Conservation (phyloP, 306 rosid genomes). For the Fragaria iinumae region DNA sequence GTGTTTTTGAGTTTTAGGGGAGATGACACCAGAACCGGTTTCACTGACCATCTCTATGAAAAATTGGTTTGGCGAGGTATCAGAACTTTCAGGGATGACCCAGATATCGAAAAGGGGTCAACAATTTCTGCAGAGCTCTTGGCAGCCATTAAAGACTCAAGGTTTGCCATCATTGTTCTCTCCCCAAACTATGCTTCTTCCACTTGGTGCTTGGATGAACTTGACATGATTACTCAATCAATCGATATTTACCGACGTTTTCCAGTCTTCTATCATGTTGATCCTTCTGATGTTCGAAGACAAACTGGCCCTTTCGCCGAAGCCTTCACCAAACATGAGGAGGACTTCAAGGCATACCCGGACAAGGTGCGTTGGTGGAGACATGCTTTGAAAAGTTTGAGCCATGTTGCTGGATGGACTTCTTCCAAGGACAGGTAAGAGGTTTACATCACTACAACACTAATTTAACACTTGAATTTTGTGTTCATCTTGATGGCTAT, state of each 20-base stretch:
- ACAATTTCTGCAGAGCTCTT: neutral
- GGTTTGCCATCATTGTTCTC: neutral
- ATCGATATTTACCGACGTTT: neutral
- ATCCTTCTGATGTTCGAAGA: neutral
- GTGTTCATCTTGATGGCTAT: neutral
- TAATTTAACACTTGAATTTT: neutral
- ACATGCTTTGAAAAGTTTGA: neutral
- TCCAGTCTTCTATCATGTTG: neutral
- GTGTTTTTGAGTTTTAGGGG: neutral
- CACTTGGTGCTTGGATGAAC: neutral
- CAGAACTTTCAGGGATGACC: neutral
- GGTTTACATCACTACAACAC: too few species aligned
- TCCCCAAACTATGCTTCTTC: neutral
- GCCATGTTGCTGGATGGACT: neutral
- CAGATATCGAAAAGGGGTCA: neutral
- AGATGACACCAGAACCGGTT: neutral
- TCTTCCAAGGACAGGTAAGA: neutral
- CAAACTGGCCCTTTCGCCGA: neutral
- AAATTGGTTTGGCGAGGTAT: neutral
- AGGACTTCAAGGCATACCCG: neutral
- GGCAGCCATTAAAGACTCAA: neutral
- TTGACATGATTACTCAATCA: neutral
- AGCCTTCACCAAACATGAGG: neutral
- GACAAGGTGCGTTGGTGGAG: neutral
- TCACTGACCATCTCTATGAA: neutral